phyloP scores from a whole-genome alignment of 148 eudicot species.

The Spergularia bocconei region DNA sequence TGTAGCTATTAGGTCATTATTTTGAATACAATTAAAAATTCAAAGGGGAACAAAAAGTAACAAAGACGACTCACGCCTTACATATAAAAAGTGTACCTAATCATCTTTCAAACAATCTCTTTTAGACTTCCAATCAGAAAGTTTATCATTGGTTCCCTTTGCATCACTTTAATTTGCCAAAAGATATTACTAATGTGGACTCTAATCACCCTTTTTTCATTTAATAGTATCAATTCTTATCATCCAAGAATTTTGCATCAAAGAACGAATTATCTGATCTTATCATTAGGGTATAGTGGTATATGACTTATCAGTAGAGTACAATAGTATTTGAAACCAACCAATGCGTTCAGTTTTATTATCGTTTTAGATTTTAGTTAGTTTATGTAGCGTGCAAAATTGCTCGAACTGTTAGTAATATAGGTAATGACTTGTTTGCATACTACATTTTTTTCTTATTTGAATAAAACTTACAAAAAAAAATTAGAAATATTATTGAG shows the following conservation, averaged over 20 bases:
- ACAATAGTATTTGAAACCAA: no score
- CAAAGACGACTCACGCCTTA: not conserved
- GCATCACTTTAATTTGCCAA: constrained; percentile 18
- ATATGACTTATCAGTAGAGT: no score
- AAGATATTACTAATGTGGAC: constrained; percentile 6
- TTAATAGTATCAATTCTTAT: not conserved
- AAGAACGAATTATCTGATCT: not conserved
- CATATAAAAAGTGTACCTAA: not conserved
- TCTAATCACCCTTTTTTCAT: constrained; percentile 10
- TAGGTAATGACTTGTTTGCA: no score
- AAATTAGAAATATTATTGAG: no score
- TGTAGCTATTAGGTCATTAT: constrained; percentile 24
- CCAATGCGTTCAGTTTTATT: no score
- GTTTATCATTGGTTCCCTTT: constrained; percentile 22
- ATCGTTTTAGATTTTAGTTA: no score
- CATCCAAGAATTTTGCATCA: not conserved
- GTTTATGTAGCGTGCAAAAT: no score
- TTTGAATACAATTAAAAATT: not conserved
- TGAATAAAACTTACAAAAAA: no score
- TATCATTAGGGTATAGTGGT: not conserved
- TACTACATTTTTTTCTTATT: no score
- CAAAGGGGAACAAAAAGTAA: not conserved
- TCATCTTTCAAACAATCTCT: constrained; percentile 7
- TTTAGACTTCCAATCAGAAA: constrained; percentile 23
- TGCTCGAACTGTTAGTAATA: no score